These are phyloP conservation scores for Colletotrichum eleusines DNA, from an alignment of 2,329 filamentous ascomycete species.

Conservation along the genomic window DNA sequence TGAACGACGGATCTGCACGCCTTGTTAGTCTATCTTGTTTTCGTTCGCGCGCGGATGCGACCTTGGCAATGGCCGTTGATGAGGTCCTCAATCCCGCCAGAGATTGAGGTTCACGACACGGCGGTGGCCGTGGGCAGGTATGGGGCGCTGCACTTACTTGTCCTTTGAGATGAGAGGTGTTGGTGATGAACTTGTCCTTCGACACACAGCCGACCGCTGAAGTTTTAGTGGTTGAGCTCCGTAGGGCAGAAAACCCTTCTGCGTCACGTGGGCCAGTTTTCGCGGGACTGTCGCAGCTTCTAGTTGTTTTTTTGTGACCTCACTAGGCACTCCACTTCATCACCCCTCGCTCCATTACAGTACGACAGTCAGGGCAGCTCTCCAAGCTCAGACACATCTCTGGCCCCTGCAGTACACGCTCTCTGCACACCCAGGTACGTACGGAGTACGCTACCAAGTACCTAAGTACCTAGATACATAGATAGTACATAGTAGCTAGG, in stretches of 20 bases:
- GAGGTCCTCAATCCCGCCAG: not conserved
- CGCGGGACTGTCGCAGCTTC: slow-evolving; percentile 8
- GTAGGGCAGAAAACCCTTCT: slow-evolving; percentile 43
- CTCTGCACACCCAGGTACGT: not conserved
- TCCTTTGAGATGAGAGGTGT: slow-evolving; percentile 43
- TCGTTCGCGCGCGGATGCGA: not conserved
- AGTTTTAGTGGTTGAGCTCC: slow-evolving; percentile 41
- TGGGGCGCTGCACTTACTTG: slow-evolving; percentile 40
- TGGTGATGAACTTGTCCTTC: slow-evolving; percentile 42
- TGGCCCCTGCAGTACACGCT: not conserved
- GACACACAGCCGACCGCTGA: slow-evolving; percentile 21
- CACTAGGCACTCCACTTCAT: not conserved
- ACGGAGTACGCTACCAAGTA: too few species aligned
- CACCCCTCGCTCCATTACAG: slow-evolving; percentile 1
- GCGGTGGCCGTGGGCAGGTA: not conserved
- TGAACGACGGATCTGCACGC: slow-evolving; percentile 56
- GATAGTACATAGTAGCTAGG: too few species aligned
- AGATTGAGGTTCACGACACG: not conserved
- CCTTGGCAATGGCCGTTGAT: not conserved
- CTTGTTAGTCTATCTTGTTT: slow-evolving; percentile 13
- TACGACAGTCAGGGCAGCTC: not conserved
- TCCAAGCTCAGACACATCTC: not conserved
- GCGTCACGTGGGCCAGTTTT: slow-evolving; percentile 9
- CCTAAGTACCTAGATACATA: too few species aligned
- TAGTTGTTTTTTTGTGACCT: slow-evolving; percentile 1